phyloP scores from a whole-genome alignment of 1,139 yeast genomes.

The Pichia sp. region DNA sequence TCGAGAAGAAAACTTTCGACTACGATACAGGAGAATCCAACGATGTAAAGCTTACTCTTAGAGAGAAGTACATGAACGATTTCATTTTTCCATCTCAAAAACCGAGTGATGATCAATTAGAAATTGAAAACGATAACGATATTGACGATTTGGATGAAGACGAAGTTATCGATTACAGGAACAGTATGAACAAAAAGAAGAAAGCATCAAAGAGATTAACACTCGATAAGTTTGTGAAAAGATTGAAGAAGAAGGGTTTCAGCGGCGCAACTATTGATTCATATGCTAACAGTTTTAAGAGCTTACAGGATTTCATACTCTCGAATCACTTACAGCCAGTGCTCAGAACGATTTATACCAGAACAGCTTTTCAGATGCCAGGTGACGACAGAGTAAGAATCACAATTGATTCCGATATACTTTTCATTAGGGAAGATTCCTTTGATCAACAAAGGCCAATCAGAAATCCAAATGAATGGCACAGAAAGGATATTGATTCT shows the following conservation, averaged over 20 bases:
- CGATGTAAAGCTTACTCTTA: constrained; percentile 58
- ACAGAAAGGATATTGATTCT: constrained; percentile 84
- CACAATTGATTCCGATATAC: constrained; percentile 81
- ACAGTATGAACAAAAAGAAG: constrained; percentile 8
- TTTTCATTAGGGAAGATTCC: constrained; percentile 85
- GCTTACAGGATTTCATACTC: constrained; percentile 58
- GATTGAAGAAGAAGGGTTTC: constrained; percentile 55
- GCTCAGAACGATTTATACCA: constrained; percentile 77
- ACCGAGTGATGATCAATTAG: neutral
- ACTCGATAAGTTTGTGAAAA: constrained; percentile 37
- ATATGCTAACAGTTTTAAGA: constrained; percentile 50
- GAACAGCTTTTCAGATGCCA: constrained; percentile 97
- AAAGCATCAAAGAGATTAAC: constrained; percentile 25
- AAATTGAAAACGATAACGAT: constrained; percentile 4
- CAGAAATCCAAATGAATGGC: constrained; percentile 88
- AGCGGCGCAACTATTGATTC: constrained; percentile 47
- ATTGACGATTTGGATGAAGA: constrained; percentile 21
- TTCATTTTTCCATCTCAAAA: constrained; percentile 38
- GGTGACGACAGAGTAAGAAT: constrained; percentile 92
- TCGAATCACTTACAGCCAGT: constrained; percentile 76
- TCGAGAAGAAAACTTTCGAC: constrained; percentile 72
- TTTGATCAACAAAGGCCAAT: constrained; percentile 82
- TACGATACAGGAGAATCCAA: constrained; percentile 54
- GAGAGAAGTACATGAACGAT: constrained; percentile 73
- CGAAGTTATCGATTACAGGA: constrained; percentile 15